Evolutionary conservation across 148 eudicot genomes (phyloP).

Genomic region (Cornus kousa): DNA sequence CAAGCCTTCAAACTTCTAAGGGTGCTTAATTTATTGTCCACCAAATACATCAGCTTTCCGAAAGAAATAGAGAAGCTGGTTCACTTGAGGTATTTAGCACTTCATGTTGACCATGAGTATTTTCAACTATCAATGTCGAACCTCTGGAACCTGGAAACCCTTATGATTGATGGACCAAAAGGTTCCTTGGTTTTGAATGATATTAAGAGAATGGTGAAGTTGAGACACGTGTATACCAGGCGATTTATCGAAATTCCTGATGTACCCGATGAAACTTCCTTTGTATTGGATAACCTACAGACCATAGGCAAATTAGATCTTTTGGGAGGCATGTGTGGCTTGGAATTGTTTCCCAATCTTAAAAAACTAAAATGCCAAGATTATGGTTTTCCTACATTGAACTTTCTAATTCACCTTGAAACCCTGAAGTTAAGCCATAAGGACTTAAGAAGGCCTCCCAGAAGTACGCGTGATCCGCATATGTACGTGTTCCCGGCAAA

Average conservation of each 20-base stretch:
- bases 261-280: background rate
- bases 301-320: background rate
- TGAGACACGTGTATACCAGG: conserved; percentile 11
- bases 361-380: conserved; percentile 11
- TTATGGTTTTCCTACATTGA: background rate
- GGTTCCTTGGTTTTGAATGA: background rate
- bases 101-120: background rate
- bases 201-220: conserved; percentile 4
- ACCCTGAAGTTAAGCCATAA: conserved; percentile 1
- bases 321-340: background rate
- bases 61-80: background rate
- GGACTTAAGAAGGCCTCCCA: too few relatives aligned
- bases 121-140: background rate
- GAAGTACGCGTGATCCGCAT: too few relatives aligned
- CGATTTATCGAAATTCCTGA: background rate
- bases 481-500: conserved; percentile 9
- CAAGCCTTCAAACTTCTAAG: too few relatives aligned
- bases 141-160: conserved; percentile 15
- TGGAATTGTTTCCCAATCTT: conserved; percentile 12
- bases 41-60: background rate
- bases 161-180: background rate
- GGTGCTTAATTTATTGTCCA: conserved; percentile 3
- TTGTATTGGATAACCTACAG: background rate
- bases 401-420: conserved; percentile 17
- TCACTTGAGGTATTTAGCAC: conserved; percentile 18